A percentile compares a stretch with the other conserved stretches of the same genome.
Evolutionary conservation across 2,329 filamentous ascomycete species (phyloP).

Genomic region (Chaetothyriales sp.): DNA sequence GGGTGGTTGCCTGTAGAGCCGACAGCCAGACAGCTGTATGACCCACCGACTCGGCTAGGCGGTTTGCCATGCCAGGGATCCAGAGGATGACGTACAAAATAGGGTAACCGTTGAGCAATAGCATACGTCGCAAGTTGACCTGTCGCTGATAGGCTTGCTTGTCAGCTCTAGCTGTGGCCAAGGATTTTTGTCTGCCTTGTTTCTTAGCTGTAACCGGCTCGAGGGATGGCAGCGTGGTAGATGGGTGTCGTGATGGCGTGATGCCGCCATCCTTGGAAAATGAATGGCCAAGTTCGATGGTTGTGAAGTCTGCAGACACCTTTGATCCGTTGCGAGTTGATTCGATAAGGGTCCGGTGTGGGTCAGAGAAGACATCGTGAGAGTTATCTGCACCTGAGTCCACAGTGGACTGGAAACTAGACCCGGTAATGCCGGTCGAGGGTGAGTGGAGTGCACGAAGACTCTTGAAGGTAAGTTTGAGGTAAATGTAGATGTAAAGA

Average conservation of each 20-base stretch:
- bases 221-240: neutral
- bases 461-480: slow-evolving; percentile 18
- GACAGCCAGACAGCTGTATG: neutral
- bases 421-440: neutral
- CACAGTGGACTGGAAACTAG: neutral
- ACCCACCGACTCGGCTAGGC: neutral
- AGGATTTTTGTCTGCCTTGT: neutral
- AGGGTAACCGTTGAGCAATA: neutral
- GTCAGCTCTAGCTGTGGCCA: neutral
- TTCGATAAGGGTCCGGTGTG: neutral
- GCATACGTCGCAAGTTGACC: neutral
- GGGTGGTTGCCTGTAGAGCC: neutral
- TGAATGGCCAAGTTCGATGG: neutral
- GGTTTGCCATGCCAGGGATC: neutral
- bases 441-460: neutral
- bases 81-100: neutral
- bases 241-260: neutral
- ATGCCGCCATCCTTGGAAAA: neutral
- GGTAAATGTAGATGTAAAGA: slow-evolving; percentile 29
- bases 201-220: neutral
- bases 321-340: neutral
- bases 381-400: neutral
- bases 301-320: neutral
- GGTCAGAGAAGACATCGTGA: neutral
- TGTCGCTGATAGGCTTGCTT: neutral